These are phyloP conservation scores for Corchorus capsularis DNA, from an alignment of 345 rosid genomes.

Conservation along the genomic window DNA sequence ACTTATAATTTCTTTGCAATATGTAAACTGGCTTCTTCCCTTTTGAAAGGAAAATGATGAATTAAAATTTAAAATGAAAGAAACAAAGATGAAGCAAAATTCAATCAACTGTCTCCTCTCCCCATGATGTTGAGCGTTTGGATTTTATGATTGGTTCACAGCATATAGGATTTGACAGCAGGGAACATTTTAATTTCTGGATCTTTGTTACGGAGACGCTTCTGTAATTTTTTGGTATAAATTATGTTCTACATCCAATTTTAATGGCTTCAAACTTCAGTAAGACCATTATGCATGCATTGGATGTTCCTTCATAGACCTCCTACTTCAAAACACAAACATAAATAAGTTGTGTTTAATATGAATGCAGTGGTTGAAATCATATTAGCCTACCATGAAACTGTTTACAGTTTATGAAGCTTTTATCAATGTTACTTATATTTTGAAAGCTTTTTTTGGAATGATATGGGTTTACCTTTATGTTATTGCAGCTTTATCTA, in stretches of 20 bases:
- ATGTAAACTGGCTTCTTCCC: neutral
- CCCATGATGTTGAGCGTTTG: neutral
- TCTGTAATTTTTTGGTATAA: neutral
- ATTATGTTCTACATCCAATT: neutral
- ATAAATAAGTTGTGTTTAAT: neutral
- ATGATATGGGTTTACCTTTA: slow-evolving; percentile 21
- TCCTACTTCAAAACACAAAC: neutral
- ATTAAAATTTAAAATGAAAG: neutral
- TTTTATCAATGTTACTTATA: slow-evolving; percentile 4
- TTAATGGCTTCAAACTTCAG: neutral
- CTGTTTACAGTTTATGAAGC: slow-evolving; percentile 1
- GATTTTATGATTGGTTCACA: too few species aligned
- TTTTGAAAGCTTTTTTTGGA: neutral
- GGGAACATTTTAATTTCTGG: neutral
- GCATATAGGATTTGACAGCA: neutral
- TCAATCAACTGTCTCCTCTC: neutral
- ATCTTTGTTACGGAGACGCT: neutral
- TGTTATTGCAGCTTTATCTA: slow-evolving; percentile 42
- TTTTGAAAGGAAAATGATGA: neutral
- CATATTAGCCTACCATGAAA: neutral
- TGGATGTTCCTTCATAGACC: neutral
- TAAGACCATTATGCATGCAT: neutral
- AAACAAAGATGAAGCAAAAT: neutral
- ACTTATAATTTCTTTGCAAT: neutral
- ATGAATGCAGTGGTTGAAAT: neutral